Evolutionary conservation across 2,329 filamentous ascomycete species (phyloP), one percentile per base, ranked within the genome.

Genomic region (Aspergillus glaucus): DNA sequence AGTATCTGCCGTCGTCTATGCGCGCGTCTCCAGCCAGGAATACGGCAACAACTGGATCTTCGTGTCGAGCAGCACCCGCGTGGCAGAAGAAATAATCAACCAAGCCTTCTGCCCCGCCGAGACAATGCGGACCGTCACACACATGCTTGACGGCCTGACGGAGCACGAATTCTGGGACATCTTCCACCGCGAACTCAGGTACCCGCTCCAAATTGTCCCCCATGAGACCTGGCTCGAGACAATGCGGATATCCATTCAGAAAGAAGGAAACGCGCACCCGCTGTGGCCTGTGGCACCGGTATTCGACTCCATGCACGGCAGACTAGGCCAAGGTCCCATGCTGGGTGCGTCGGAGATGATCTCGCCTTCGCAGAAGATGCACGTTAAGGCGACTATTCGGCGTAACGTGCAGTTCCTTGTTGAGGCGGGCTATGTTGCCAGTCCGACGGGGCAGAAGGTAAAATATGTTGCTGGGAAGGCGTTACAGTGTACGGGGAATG

Each of bases 81-180:
- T 49, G 3, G 52, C 54, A 12, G 49, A 49, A n/a, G 52, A 51
- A 32, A 50, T 47, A 9, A 28, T 54, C 42, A 32, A 45, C 21
- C 48, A 54, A 26, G 52, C 50, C 2, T 52, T 52, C 46, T 54
- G 47, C 30, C 48, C 46, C 4, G 26, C 49, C 8, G 39, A 41
- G 6, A 12, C 17, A 9, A 50, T 50, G 26, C 30, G 50, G 26
- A 48, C 28, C 9, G 43, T 49, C 4, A 49, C 50, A 9, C 46
- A 42, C 17, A 47, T 52, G 44, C 47, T 41, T 2, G 19, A 53
- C 24, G 53, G 53, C 17, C 48, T 53, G 6, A 50, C 49, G 10
- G 49, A 50, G 36, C 44, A 44, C 15, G 53, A 55, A 7, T 52
- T 55, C 37, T 55, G 51, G 53, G 47, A 50, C 1, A 50, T 55